Conservation (phyloP, 805 yeast genomes). For the Naumovozyma dairenensis region DNA sequence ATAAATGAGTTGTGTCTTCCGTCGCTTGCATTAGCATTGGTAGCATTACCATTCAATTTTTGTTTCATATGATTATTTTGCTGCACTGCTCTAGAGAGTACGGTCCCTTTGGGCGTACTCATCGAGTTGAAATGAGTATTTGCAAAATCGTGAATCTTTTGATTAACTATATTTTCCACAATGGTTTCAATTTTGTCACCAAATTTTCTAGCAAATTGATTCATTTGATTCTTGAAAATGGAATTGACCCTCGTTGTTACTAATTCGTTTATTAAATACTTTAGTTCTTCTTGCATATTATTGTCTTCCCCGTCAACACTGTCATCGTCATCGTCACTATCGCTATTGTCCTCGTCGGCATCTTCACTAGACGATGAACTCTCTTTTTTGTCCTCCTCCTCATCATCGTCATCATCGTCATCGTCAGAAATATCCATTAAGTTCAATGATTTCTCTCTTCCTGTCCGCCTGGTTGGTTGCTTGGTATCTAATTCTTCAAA, state of each 20-base stretch:
- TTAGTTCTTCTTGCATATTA: constrained; percentile 20
- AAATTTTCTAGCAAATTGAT: constrained; percentile 4
- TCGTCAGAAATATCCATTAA: constrained; percentile 6
- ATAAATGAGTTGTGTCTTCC: too few relatives aligned
- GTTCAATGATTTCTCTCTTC: constrained; percentile 2
- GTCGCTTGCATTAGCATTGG: too few relatives aligned
- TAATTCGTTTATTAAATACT: constrained; percentile 19
- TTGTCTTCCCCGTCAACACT: constrained; percentile 8
- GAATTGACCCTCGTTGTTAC: constrained; percentile 17
- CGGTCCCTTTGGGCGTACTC: too few relatives aligned
- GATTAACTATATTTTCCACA: constrained; percentile 11
- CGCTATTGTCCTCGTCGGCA: constrained; percentile 8
- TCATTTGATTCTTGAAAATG: constrained; percentile 12
- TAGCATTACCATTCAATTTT: too few relatives aligned
- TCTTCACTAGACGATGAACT: neutral
- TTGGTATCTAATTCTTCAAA: neutral
- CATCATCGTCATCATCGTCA: constrained; percentile 5
- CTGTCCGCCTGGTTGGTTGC: neutral
- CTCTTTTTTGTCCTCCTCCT: constrained; percentile 3
- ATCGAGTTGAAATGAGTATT: neutral
- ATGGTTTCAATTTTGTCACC: constrained; percentile 10
- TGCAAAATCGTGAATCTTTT: constrained; percentile 4
- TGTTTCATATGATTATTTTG: too few relatives aligned
- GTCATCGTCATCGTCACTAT: constrained; percentile 7
- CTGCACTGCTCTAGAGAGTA: too few relatives aligned